A percentile compares a stretch with the other conserved stretches of the same genome.
These are phyloP conservation scores for Coniochaeta pulveracea DNA, from an alignment of 2,329 filamentous ascomycete genomes.

Conservation along the genomic window DNA sequence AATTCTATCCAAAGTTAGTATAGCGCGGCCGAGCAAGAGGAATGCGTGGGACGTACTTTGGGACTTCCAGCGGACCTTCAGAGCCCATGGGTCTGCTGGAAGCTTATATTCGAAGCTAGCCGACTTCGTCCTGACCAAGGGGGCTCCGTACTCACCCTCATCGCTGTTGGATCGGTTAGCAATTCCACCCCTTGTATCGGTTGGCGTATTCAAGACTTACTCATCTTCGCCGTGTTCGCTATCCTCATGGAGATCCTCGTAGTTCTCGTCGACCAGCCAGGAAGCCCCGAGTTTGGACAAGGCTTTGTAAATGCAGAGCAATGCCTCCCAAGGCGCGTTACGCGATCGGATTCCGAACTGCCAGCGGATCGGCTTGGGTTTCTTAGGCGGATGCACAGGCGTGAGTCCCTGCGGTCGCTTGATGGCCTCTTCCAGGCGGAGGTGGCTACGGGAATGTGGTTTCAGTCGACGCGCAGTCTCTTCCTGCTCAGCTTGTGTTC, in stretches of 20 bases:
- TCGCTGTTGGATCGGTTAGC: slow-evolving; percentile 13
- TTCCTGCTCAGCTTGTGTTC: slow-evolving; percentile 65
- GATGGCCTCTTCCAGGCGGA: slow-evolving; percentile 54
- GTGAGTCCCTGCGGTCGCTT: slow-evolving; percentile 52
- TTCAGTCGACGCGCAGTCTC: slow-evolving; percentile 73
- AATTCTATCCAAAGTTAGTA: slow-evolving; percentile 21
- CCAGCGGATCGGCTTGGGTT: slow-evolving; percentile 78
- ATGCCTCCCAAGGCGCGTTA: slow-evolving; percentile 87
- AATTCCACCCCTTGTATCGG: background rate
- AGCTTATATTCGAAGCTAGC: slow-evolving; percentile 78
- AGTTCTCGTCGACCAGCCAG: slow-evolving; percentile 64
- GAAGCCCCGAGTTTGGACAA: slow-evolving; percentile 78
- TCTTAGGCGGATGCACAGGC: slow-evolving; percentile 53
- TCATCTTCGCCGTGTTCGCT: slow-evolving; percentile 28
- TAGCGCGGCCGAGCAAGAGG: slow-evolving; percentile 30
- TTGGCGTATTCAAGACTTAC: slow-evolving; percentile 16
- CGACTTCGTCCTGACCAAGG: too few relatives aligned
- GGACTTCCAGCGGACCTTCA: slow-evolving; percentile 80
- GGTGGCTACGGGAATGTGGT: slow-evolving; percentile 65
- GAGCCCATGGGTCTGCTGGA: slow-evolving; percentile 92
- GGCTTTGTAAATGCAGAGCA: slow-evolving; percentile 91
- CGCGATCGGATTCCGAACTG: slow-evolving; percentile 95
- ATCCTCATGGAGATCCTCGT: slow-evolving; percentile 31
- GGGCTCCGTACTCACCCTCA: too few relatives aligned
- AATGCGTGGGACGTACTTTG: slow-evolving; percentile 53